Conservation (phyloP, 2,329 filamentous ascomycete genomes). For the Xylaria sp. region DNA sequence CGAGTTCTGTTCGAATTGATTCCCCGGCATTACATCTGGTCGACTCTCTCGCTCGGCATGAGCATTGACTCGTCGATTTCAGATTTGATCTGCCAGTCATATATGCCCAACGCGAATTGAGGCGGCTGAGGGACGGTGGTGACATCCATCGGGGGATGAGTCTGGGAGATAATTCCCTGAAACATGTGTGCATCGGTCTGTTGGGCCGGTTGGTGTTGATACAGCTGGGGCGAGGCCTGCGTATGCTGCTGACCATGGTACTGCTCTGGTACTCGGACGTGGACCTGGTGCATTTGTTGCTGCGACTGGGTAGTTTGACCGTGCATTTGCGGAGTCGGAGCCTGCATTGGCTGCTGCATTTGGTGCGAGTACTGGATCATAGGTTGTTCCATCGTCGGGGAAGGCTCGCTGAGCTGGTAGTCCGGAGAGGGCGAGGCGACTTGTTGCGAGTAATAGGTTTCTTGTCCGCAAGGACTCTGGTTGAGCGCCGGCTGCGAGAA, state of each 20-base stretch:
- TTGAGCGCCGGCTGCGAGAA: slow-evolving; percentile 57
- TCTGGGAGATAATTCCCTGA: background rate
- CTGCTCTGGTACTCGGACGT: no score
- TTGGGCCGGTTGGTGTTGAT: background rate
- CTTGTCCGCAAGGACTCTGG: slow-evolving; percentile 56
- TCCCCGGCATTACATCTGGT: slow-evolving; percentile 50
- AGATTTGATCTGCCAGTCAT: slow-evolving; percentile 59
- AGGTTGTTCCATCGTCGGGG: slow-evolving; percentile 50
- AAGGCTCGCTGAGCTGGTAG: slow-evolving; percentile 36
- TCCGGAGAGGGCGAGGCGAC: slow-evolving; percentile 18
- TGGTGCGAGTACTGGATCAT: slow-evolving; percentile 50
- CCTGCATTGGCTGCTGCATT: slow-evolving; percentile 40
- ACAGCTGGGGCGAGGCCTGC: no score
- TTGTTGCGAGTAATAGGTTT: slow-evolving; percentile 60
- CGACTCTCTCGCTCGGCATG: slow-evolving; percentile 61
- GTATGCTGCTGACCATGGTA: background rate
- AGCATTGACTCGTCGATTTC: slow-evolving; percentile 63
- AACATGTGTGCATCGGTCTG: background rate
- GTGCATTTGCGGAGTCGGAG: slow-evolving; percentile 17
- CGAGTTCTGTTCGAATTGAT: background rate
- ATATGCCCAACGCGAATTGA: slow-evolving; percentile 51
- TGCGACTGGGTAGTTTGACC: slow-evolving; percentile 38
- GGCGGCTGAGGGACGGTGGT: slow-evolving; percentile 36
- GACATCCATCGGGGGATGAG: slow-evolving; percentile 59
- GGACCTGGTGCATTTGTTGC: slow-evolving; percentile 26